Conservation (phyloP, 192 early-diverging fungal genomes). For the Obelidium mucronatum region DNA sequence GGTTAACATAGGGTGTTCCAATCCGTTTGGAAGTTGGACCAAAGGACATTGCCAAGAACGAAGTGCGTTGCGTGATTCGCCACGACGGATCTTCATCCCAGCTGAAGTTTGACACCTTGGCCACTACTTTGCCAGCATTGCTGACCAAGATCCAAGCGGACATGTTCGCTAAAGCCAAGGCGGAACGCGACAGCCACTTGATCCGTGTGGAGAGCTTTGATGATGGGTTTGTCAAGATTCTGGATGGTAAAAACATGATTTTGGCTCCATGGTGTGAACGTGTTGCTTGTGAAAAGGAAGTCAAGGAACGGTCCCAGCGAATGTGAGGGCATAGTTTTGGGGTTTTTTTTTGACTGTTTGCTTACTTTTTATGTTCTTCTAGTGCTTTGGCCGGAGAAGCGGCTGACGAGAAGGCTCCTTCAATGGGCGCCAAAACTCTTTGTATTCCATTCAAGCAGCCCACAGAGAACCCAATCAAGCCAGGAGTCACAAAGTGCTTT, state of each 20-base stretch:
- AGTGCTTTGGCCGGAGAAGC: constrained; percentile 65
- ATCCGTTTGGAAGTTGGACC: constrained; percentile 96
- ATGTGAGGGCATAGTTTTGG: constrained; percentile 28
- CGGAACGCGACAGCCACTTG: constrained; percentile 72
- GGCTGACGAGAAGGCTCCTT: constrained; percentile 95
- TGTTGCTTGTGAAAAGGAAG: constrained; percentile 88
- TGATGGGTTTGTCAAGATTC: constrained; percentile 83
- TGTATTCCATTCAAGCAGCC: constrained; percentile 98
- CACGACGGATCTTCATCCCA: constrained; percentile 72
- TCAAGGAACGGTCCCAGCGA: constrained; percentile 90
- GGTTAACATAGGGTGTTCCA: constrained; percentile 87
- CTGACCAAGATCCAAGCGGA: constrained; percentile 84
- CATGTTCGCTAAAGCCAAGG: constrained; percentile 88
- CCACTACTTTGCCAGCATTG: constrained; percentile 59
- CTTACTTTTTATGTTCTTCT: neutral
- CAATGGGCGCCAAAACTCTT: constrained; percentile 99
- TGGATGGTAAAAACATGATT: constrained; percentile 86
- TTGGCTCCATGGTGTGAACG: constrained; percentile 96
- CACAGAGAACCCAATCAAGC: constrained; percentile 73
- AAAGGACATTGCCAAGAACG: constrained; percentile 84
- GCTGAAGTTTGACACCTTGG: constrained; percentile 62
- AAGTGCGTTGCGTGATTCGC: constrained; percentile 80
- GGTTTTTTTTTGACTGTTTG: neutral
- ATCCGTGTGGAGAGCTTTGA: constrained; percentile 87
- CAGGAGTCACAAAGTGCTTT: constrained; percentile 90